Conservation (phyloP, 805 yeast species). For the Pichia heedii region DNA sequence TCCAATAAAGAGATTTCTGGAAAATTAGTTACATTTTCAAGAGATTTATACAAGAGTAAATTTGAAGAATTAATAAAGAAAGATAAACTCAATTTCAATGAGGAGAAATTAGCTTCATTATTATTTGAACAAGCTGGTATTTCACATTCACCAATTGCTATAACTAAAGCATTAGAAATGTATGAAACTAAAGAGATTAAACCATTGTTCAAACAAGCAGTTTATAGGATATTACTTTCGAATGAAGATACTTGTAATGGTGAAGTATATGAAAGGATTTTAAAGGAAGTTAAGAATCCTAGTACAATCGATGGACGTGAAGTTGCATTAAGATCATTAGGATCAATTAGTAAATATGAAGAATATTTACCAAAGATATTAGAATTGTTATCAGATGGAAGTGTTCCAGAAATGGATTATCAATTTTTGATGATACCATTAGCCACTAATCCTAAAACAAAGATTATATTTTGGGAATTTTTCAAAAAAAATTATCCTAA, state of each 20-base stretch:
- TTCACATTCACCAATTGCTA: constrained; percentile 30
- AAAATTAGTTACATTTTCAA: constrained; percentile 26
- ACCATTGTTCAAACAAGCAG: constrained; percentile 37
- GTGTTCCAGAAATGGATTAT: constrained; percentile 51
- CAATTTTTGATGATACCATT: constrained; percentile 41
- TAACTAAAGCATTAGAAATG: constrained; percentile 14
- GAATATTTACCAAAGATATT: constrained; percentile 31
- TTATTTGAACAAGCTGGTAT: constrained; percentile 34
- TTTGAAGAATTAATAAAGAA: constrained; percentile 18
- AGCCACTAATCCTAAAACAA: constrained; percentile 36
- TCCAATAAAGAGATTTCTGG: constrained; percentile 23
- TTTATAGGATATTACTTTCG: constrained; percentile 35
- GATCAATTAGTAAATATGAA: constrained; percentile 31
- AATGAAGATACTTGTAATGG: constrained; percentile 27
- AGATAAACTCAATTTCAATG: constrained; percentile 16
- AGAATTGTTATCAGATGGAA: constrained; percentile 32
- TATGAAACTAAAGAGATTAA: constrained; percentile 10
- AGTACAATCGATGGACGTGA: constrained; percentile 51
- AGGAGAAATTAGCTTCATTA: constrained; percentile 28
- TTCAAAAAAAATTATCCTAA: constrained; percentile 39
- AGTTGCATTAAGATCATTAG: constrained; percentile 47
- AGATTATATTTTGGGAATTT: constrained; percentile 39
- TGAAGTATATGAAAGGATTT: constrained; percentile 31
- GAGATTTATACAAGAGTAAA: constrained; percentile 25
- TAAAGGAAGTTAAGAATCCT: constrained; percentile 42